These are phyloP conservation scores for Aspergillus costaricaensis DNA, from an alignment of 2,329 filamentous ascomycete genomes.

Conservation along the genomic window DNA sequence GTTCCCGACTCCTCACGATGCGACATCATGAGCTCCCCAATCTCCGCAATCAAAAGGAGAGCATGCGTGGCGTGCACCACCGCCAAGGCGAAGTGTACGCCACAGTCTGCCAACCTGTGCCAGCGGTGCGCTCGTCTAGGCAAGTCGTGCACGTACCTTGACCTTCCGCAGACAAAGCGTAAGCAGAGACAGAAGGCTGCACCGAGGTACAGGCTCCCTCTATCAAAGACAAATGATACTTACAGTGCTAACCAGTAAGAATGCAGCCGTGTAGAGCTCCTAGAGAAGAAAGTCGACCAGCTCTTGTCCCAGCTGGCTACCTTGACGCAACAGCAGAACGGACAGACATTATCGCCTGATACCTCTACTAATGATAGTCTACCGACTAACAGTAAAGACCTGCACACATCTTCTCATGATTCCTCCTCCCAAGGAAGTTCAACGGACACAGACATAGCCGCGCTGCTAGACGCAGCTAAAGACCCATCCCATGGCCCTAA, in stretches of 20 bases:
- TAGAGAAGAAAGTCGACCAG: conserved; percentile 26
- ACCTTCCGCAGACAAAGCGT: conserved; percentile 29
- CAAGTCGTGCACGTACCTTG: conserved; percentile 29
- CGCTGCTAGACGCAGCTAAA: conserved; percentile 19
- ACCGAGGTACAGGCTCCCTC: background rate
- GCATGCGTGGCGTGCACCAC: conserved; percentile 27
- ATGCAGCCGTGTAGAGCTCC: conserved; percentile 23
- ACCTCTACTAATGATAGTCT: background rate
- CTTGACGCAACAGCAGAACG: conserved; percentile 20
- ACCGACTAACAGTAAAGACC: conserved; percentile 5
- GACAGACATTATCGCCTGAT: conserved; percentile 11
- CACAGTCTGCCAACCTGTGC: conserved; percentile 21
- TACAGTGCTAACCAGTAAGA: background rate
- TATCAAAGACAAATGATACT: background rate
- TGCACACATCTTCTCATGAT: conserved; percentile 3
- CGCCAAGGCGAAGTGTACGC: conserved; percentile 29
- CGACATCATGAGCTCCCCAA: background rate
- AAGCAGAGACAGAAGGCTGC: conserved; percentile 23
- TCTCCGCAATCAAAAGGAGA: conserved; percentile 21
- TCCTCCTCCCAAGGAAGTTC: background rate
- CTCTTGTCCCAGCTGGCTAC: conserved; percentile 21
- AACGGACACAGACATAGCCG: conserved; percentile 9
- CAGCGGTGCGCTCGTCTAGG: conserved; percentile 24
- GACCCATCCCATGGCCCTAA: conserved; percentile 23
- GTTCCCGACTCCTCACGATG: background rate